These are phyloP conservation scores for Tetrahymena malaccensis DNA, from an alignment of 73 alveolate genomes.

Conservation along the genomic window DNA sequence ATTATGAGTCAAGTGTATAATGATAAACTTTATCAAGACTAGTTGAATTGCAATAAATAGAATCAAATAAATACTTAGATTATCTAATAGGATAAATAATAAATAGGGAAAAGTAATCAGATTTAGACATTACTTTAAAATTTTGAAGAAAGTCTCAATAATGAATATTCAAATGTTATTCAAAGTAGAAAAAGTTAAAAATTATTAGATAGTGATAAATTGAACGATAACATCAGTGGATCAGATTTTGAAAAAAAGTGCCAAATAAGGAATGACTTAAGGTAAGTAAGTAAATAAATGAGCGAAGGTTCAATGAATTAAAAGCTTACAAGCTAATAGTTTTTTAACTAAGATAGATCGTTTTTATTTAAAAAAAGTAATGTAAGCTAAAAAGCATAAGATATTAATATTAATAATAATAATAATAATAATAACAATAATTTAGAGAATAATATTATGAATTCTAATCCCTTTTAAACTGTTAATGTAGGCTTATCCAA, in stretches of 20 bases:
- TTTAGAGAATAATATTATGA: neutral
- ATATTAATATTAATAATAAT: neutral
- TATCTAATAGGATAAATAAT: neutral
- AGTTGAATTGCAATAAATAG: too few relatives aligned
- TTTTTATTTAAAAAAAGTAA: neutral
- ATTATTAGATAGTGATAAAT: neutral
- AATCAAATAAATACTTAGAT: neutral
- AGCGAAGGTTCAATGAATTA: neutral
- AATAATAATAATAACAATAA: neutral
- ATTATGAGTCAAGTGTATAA: neutral
- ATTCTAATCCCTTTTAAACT: neutral
- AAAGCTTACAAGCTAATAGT: neutral
- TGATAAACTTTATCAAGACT: neutral
- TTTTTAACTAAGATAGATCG: neutral
- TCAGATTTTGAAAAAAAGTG: neutral
- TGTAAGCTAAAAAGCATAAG: neutral
- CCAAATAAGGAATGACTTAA: neutral
- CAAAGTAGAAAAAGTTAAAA: neutral
- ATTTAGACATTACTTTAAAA: neutral
- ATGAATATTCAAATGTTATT: neutral
- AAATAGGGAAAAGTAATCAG: too few relatives aligned
- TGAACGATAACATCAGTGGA: neutral
- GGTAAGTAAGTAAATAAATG: neutral
- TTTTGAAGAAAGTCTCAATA: neutral
- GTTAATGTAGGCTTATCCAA: neutral